A percentile compares a stretch with the other conserved stretches of the same genome.
These are phyloP conservation scores for Verticillium albo-atrum DNA, from an alignment of 2,329 filamentous ascomycete species.

Conservation along the genomic window DNA sequence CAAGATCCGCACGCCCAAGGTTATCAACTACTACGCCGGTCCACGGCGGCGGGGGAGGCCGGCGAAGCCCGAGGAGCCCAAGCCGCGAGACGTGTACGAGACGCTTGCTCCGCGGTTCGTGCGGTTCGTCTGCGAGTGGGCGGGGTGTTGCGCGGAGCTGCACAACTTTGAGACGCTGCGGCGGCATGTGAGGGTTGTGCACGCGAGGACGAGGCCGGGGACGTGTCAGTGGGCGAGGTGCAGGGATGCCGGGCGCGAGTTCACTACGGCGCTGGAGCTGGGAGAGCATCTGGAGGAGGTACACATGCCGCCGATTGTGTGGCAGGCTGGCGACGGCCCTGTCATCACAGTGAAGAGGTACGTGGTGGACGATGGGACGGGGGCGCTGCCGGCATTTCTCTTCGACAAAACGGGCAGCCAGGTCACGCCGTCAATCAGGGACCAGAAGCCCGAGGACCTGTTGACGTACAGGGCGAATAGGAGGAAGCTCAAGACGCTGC, in stretches of 20 bases:
- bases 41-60: slow-evolving; percentile 41
- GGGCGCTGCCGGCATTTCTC: slow-evolving; percentile 42
- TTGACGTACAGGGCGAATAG: slow-evolving; percentile 39
- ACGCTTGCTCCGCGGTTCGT: slow-evolving; percentile 37
- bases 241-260: not conserved
- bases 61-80: slow-evolving; percentile 30
- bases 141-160: slow-evolving; percentile 52
- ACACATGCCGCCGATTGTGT: slow-evolving; percentile 50
- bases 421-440: slow-evolving; percentile 53
- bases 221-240: slow-evolving; percentile 39
- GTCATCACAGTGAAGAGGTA: slow-evolving; percentile 9
- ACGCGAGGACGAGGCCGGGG: slow-evolving; percentile 24
- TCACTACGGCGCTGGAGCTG: slow-evolving; percentile 26
- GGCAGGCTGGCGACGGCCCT: slow-evolving; percentile 58
- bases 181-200: slow-evolving; percentile 47
- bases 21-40: slow-evolving; percentile 9
- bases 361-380: slow-evolving; percentile 12
- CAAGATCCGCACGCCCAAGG: slow-evolving; percentile 20
- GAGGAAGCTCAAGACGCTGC: slow-evolving; percentile 37
- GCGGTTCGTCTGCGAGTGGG: slow-evolving; percentile 58
- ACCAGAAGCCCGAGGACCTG: slow-evolving; percentile 46
- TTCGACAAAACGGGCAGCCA: slow-evolving; percentile 48
- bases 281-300: slow-evolving; percentile 45
- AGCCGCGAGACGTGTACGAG: slow-evolving; percentile 36
- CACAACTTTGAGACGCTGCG: slow-evolving; percentile 58